Conservation (phyloP, 2,329 filamentous ascomycete genomes). For the Fusarium lateritium region DNA sequence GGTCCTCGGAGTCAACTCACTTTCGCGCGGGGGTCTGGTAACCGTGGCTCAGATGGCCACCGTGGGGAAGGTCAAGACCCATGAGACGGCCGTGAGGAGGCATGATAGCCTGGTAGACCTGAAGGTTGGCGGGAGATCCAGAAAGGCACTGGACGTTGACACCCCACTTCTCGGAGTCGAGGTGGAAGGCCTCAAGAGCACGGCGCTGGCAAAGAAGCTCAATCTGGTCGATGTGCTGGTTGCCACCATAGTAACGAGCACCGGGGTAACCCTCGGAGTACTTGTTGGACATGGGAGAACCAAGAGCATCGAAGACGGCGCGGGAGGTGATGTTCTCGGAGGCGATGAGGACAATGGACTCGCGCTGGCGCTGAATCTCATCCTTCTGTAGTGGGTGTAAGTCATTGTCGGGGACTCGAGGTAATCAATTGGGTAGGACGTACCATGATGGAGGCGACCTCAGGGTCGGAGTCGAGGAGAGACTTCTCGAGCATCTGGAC, state of each 20-base stretch:
- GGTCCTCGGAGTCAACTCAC: constrained; percentile 60
- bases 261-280: constrained; percentile 99
- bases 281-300: constrained; percentile 97
- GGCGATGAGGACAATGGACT: constrained; percentile 98
- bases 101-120: constrained; percentile 98
- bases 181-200: constrained; percentile 90
- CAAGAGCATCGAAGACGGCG: constrained; percentile 97
- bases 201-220: constrained; percentile 95
- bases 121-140: constrained; percentile 95
- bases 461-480: constrained; percentile 90
- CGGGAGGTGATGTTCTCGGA: constrained; percentile 99
- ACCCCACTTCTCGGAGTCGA: constrained; percentile 92
- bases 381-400: constrained; percentile 74
- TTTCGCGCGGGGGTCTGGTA: constrained; percentile 98
- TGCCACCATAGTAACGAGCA: constrained; percentile 98
- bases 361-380: constrained; percentile 96
- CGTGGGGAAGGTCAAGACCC: constrained; percentile 95
- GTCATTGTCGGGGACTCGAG: constrained; percentile 26
- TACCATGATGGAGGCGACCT: constrained; percentile 98
- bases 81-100: constrained; percentile 95
- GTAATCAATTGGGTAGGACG: constrained; percentile 50
- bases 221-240: constrained; percentile 98
- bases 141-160: constrained; percentile 97
- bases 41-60: constrained; percentile 94
- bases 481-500: constrained; percentile 93